Evolutionary conservation across 306 rosid genomes (phyloP).

Genomic region (Cucurbita ficifolia): DNA sequence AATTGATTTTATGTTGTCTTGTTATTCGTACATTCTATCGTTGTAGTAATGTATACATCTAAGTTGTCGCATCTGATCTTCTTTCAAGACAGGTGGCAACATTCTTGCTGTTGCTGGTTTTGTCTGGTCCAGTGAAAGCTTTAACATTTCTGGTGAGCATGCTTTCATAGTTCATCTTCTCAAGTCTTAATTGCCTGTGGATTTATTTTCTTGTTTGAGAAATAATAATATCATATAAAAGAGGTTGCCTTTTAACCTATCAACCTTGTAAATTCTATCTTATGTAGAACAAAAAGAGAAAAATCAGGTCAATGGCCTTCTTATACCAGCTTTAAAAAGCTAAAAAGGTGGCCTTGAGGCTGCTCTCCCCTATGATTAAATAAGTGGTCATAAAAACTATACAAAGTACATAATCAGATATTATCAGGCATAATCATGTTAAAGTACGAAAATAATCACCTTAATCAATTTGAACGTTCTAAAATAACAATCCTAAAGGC

Average conservation of each 20-base stretch:
- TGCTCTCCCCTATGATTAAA: not conserved
- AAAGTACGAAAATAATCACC: not conserved
- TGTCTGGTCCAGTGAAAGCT: constrained; percentile 93
- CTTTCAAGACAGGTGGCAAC: constrained; percentile 64
- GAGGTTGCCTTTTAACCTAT: not conserved
- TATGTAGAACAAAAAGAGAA: not conserved
- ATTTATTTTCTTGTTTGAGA: not conserved
- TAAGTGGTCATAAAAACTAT: not conserved
- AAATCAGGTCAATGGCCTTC: not conserved
- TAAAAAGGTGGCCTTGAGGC: not conserved
- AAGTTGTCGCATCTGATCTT: not conserved
- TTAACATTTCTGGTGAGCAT: constrained; percentile 68
- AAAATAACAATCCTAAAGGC: not conserved
- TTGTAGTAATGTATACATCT: not conserved
- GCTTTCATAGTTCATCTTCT: constrained; percentile 8
- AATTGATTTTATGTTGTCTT: not conserved
- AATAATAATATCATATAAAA: not conserved
- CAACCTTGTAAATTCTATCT: not conserved
- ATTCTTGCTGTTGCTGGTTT: constrained; percentile 58
- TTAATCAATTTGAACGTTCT: not conserved
- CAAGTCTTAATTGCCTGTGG: not conserved
- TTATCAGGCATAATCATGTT: not conserved
- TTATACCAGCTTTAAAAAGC: not conserved
- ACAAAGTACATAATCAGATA: not conserved
- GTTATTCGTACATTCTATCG: not conserved